Evolutionary conservation across 208 protist species (phyloP), one percentile per base, ranked within the genome.

Genomic region (Wallacemonas rigidus): DNA sequence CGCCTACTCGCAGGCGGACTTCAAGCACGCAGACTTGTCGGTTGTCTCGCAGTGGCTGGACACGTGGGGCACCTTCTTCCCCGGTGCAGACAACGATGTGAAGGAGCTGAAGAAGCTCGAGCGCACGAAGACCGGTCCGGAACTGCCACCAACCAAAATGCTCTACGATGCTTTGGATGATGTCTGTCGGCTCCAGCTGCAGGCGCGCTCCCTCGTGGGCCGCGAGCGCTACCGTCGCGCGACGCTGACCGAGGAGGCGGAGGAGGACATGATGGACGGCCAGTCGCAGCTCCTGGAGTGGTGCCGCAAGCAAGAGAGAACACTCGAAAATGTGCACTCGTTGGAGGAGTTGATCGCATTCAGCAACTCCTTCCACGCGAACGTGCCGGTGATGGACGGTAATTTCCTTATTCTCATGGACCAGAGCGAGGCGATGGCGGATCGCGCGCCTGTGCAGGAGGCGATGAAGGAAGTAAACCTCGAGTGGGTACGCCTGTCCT

Each of bases 371-470:
- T 89, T 97, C 62, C 67, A 75, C 44, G 70, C 77, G 11, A 96
- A 96, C 69, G 88, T 91, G 51, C 69, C 75, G 2, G 88, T 95
- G 17, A 97, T 95, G 90, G 88, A 92, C 50, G 90, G 81, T 64
- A 95, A 97, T 75, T 95, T 95, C 72, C 80, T 91, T 38, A 86
- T 94, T 8, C 76, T 97, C 9, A 76, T 88, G 55, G 90, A 95
- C 71, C 89, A 86, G 60, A 78, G 82, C 56, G 87, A 95, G 67
- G 41, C 71, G 8, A 63, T 96, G 39, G 80, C 75, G 55, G 60
- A 64, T 43, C 60, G 60, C 43, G 60, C 14, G 43, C 38, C 38
- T 0, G 82, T 95, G 51, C 88, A 91, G 72, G 77, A 86, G 50
- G 90, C 87, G 8, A 78, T 97, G 60, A 69, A 89, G 58, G 90